Conservation (phyloP, 2,329 filamentous ascomycete genomes). For the Neofusicoccum laricinum region DNA sequence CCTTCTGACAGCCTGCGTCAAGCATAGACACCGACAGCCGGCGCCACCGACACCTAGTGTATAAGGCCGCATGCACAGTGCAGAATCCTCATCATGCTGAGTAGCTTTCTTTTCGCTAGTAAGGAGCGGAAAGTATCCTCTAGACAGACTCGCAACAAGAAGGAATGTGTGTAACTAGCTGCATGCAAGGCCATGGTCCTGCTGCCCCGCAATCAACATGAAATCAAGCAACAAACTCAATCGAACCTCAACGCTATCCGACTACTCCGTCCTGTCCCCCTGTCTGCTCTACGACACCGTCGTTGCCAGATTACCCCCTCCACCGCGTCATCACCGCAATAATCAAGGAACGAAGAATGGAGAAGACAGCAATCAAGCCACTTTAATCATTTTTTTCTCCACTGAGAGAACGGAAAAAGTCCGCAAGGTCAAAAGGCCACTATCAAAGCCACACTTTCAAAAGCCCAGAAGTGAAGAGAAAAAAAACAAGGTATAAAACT, state of each 20-base stretch:
- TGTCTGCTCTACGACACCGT: background rate
- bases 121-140: background rate
- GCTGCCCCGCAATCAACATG: background rate
- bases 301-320: too few species aligned
- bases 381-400: background rate
- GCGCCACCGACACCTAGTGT: too few species aligned
- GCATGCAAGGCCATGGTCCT: background rate
- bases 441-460: conserved; percentile 6
- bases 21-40: background rate
- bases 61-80: too few species aligned
- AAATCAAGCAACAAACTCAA: background rate
- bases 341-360: background rate
- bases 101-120: background rate
- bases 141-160: background rate
- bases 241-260: background rate
- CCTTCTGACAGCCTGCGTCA: background rate
- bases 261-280: background rate
- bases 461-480: background rate
- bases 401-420: background rate
- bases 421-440: conserved; percentile 4
- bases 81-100: too few species aligned
- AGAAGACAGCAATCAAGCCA: background rate
- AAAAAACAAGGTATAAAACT: conserved; percentile 8
- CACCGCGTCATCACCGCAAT: background rate
- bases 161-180: background rate